Percentiles rank a stretch among this genome's conserved stretches.
Conservation (phyloP, 2,329 filamentous ascomycete species). For the Phyllosticta ampelicida region DNA sequence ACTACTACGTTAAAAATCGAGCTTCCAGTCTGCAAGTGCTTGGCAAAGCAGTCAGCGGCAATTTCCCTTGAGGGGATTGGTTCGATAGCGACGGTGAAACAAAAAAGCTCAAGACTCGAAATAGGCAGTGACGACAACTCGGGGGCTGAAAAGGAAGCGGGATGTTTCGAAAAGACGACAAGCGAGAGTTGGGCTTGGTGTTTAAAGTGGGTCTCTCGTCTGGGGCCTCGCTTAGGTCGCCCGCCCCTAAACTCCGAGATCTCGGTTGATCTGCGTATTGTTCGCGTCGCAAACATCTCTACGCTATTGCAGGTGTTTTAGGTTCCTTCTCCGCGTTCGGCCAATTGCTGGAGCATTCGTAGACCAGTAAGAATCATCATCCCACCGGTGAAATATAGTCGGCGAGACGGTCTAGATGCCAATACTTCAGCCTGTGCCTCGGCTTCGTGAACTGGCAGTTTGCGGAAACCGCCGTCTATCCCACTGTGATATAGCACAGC, state of each 20-base stretch:
- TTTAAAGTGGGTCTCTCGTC: neutral
- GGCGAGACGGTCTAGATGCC: neutral
- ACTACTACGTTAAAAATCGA: too few species aligned
- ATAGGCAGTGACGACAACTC: neutral
- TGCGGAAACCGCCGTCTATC: neutral
- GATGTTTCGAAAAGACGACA: neutral
- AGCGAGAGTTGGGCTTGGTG: neutral
- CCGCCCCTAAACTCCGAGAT: neutral
- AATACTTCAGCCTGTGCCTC: neutral
- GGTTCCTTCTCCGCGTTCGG: neutral
- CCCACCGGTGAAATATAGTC: neutral
- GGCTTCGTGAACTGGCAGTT: neutral
- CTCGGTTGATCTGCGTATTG: neutral
- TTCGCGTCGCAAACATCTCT: neutral
- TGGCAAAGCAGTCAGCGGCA: neutral
- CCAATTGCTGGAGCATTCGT: neutral
- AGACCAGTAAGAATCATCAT: neutral
- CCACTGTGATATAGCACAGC: neutral
- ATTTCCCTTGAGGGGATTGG: neutral
- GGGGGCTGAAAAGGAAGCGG: neutral
- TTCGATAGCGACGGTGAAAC: neutral
- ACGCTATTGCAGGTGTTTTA: neutral
- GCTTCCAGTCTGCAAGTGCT: too few species aligned
- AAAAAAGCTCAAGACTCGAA: neutral
- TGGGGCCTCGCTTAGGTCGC: neutral